Conservation (phyloP, 352 stramenopile species). For the Globisporangium parvum region DNA sequence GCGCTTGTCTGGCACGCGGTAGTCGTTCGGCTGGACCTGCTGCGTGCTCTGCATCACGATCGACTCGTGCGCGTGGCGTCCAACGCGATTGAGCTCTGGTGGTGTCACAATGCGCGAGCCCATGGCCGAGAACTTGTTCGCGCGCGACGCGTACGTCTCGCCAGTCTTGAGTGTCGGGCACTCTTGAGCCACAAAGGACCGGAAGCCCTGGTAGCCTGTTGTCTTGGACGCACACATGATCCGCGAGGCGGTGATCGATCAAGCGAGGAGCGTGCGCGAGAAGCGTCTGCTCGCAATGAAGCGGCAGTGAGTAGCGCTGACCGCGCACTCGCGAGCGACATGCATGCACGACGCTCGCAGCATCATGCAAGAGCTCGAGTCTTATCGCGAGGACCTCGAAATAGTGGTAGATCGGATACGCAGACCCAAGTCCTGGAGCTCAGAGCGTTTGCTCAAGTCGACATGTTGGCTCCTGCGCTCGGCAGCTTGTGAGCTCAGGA, state of each 20-base stretch:
- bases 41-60: constrained; percentile 35
- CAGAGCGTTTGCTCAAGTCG: too few relatives aligned
- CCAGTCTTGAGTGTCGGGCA: constrained; percentile 75
- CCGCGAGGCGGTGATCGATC: constrained; percentile 14
- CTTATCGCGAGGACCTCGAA: too few relatives aligned
- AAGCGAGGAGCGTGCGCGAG: not conserved
- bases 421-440: too few relatives aligned
- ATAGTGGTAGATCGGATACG: too few relatives aligned
- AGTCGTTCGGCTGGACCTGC: constrained; percentile 45
- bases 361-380: too few relatives aligned
- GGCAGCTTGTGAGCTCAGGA: too few relatives aligned
- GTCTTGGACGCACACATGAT: constrained; percentile 40
- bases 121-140: constrained; percentile 78
- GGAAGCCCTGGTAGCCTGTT: constrained; percentile 76
- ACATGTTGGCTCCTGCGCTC: too few relatives aligned
- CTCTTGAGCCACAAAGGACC: constrained; percentile 56
- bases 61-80: constrained; percentile 45
- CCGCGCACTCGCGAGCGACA: too few relatives aligned
- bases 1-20: constrained; percentile 54
- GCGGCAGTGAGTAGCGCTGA: too few relatives aligned
- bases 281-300: not conserved
- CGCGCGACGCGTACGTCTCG: constrained; percentile 53
- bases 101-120: constrained; percentile 58
- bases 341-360: too few relatives aligned
- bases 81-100: constrained; percentile 51